Base-by-base conservation (phyloP, 169 alveolate species). In the Cryptosporidium ryanae region DNA sequence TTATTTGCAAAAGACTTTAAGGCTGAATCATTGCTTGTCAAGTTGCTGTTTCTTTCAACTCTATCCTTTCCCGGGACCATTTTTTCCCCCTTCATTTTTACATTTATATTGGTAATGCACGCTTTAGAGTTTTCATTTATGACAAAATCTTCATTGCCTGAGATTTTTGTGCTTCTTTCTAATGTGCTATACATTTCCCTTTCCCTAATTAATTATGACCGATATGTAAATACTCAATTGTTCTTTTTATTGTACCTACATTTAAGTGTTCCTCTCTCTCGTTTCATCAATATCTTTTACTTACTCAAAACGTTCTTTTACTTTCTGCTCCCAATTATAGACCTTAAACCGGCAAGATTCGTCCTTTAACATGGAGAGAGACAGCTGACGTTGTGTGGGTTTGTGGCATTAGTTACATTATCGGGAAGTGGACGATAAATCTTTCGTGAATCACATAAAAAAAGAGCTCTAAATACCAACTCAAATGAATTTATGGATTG, bases 301-400 rank as follows among this genome's bases (percentile, higher is more conserved):
- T 61, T 29, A 52, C 83, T 65, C 29, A 50, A 17, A 68, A 68
- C 38, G 23, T 18, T 49, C 63, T 21, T 52, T 52, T 23, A 68
- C 83, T 65, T 55, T 32, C 59, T n/a, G 66, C 83, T 49, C 55
- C 59, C 38, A 49, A 13, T 29, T 68, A 49, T 29, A 31, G 34
- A 3, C 55, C 55, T 55, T 29, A 49, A 68, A 59, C 83, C 83
- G 55, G 66, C 55, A 68, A 68, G 83, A 68, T 68, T 68, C 83
- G 55, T 49, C 55, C 15, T n/a, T 68, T 68, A 76, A 76, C 87
- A 76, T 76, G 87, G 63, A 55, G 71, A 48, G 71, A 76, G 87
- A 76, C 87, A 43, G 87, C 76, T 59, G 87, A 76, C 87, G 87
- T 76, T 76, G 87, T 76, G 87, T 76, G 87, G 87, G 87, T 76